A percentile compares a stretch with the other conserved stretches of the same genome.
phyloP scores from a whole-genome alignment of 139 green algal genomes.

The Edaphochlamys debaryana region DNA sequence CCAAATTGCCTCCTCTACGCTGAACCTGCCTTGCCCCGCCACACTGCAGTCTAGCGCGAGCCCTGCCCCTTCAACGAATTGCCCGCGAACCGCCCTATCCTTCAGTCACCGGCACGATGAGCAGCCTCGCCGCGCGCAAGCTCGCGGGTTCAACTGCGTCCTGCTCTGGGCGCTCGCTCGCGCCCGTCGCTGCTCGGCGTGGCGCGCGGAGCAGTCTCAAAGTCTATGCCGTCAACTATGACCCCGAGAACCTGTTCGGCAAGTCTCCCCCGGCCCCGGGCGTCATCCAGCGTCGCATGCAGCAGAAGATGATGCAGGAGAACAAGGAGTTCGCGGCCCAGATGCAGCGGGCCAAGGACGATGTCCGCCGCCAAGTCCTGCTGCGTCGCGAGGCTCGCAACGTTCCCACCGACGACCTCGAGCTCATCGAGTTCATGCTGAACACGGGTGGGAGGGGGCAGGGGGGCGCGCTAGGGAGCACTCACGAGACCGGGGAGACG shows the following conservation, averaged over 20 bases:
- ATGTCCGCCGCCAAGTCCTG: slow-evolving; percentile 60
- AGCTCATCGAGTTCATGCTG: slow-evolving; percentile 88
- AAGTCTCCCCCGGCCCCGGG: slow-evolving; percentile 37
- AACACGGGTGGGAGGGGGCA: slow-evolving; percentile 74
- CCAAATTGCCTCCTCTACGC: too few relatives aligned
- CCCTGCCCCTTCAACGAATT: too few relatives aligned
- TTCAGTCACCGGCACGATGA: too few relatives aligned
- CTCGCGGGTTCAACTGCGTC: background rate
- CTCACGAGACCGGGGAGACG: too few relatives aligned
- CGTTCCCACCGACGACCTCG: slow-evolving; percentile 41
- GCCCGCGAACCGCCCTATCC: too few relatives aligned
- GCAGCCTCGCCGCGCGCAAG: background rate
- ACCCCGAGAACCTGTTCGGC: slow-evolving; percentile 46
- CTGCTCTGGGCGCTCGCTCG: background rate
- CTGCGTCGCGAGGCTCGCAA: slow-evolving; percentile 41
- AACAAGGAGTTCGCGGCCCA: slow-evolving; percentile 67
- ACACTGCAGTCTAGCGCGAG: too few relatives aligned
- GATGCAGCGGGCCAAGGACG: slow-evolving; percentile 61
- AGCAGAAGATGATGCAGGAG: slow-evolving; percentile 60
- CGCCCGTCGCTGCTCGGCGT: too few relatives aligned
- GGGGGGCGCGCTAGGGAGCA: background rate
- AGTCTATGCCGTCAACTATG: slow-evolving; percentile 25
- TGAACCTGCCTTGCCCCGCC: too few relatives aligned
- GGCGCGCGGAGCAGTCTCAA: too few relatives aligned
- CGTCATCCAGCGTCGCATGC: slow-evolving; percentile 71